These are phyloP conservation scores for Salvia miltiorrhiza DNA, from an alignment of 257 asterid genomes.

Conservation along the genomic window DNA sequence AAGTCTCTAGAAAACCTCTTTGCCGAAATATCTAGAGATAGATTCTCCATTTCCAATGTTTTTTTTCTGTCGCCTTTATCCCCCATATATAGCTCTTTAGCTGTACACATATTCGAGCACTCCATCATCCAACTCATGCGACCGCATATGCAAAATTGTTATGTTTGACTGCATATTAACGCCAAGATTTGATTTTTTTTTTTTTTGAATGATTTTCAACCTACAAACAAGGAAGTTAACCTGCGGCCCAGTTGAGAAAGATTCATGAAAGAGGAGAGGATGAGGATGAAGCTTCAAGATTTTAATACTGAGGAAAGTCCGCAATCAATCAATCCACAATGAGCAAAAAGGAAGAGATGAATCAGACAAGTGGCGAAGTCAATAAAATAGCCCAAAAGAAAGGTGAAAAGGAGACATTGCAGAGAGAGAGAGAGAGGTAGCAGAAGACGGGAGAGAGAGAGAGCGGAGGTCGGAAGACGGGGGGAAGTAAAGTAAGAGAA, in stretches of 20 bases:
- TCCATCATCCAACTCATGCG: slow-evolving; percentile 39
- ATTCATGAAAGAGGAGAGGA: neutral
- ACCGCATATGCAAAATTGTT: slow-evolving; percentile 36
- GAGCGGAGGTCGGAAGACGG: neutral
- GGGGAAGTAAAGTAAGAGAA: slow-evolving; percentile 8
- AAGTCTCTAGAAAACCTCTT: slow-evolving; percentile 60
- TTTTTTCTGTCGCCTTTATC: slow-evolving; percentile 43
- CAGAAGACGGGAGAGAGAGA: slow-evolving; percentile 9
- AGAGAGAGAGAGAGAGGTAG: neutral
- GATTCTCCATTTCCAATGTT: slow-evolving; percentile 59
- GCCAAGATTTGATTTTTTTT: slow-evolving; percentile 26
- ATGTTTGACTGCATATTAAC: slow-evolving; percentile 49
- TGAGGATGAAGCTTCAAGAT: neutral
- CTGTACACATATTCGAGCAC: slow-evolving; percentile 30
- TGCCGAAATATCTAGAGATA: slow-evolving; percentile 44
- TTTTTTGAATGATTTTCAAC: slow-evolving; percentile 2
- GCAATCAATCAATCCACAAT: slow-evolving; percentile 5
- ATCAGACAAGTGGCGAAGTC: neutral
- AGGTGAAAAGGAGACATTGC: slow-evolving; percentile 8
- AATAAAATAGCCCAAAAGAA: slow-evolving; percentile 1
- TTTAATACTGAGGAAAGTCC: neutral
- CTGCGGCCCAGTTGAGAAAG: neutral
- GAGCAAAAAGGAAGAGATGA: neutral
- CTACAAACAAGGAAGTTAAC: neutral
- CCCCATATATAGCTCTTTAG: slow-evolving; percentile 52